Base-by-base conservation (phyloP, 2,329 filamentous ascomycete species). In the Incumbomyces lentus region DNA sequence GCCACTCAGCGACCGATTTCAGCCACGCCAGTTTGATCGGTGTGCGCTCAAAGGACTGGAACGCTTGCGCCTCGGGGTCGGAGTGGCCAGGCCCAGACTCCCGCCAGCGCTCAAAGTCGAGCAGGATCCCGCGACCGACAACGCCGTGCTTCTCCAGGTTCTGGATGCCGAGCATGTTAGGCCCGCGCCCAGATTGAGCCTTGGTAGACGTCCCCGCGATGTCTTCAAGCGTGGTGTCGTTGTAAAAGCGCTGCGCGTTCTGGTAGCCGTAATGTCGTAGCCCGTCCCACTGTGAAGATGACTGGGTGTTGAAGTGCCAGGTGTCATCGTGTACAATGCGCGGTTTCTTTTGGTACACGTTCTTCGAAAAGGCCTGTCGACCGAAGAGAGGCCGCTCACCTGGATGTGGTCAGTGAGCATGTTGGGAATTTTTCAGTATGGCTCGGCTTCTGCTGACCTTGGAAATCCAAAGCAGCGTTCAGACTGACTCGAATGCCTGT, bases 61-160 rank as follows among this genome's bases (percentile, higher is more conserved):
- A 57, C 1, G 65, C 62, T n/a, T 69, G 52, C 8, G 68, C 60
- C 1, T 52, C 55, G n/a, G 65, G 58, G 6, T 40, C 30, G 11
- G 39, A 26, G 5, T 22, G 10, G 11, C 44, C 44, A 3, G 36
- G 36, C 2, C 54, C 53, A 8, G 50, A 54, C 14, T 66, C 58
- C 6, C 67, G 66, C 64, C 68, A 75, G 1, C 64, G 57, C 5
- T 57, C 59, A 40, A 66, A 71, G 59, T 73, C 70, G 16, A 73
- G 55, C 16, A 73, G 62, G n/a, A 73, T 64, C n/a, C 69, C 69
- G 3, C 70, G 65, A 26, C 68, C 69, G 39, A 68, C 63, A 19
- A 71, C 64, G 2, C 66, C 66, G 19, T 64, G 64, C 2, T 60
- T 60, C 33, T 64, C 59, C 8, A 60, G 61, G 30, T 61, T 66